These are phyloP conservation scores for Diaporthe caulivora DNA, from an alignment of 2,329 filamentous ascomycete genomes.

Conservation along the genomic window DNA sequence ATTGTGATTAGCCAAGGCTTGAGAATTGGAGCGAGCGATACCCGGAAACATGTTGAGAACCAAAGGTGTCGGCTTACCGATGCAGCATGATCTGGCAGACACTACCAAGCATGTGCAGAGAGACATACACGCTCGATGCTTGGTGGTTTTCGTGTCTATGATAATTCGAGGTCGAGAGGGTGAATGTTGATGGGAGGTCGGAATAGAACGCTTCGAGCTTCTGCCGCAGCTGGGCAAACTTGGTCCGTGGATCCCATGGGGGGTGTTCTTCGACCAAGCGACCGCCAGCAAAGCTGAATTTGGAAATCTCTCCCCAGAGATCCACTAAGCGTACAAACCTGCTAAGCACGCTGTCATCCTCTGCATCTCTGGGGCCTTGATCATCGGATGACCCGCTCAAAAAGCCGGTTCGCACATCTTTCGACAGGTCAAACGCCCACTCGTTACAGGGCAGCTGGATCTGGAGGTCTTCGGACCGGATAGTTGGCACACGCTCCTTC, in stretches of 20 bases:
- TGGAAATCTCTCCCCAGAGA: constrained; percentile 70
- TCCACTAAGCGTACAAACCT: constrained; percentile 70
- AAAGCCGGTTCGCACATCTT: constrained; percentile 67
- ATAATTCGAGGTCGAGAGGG: constrained; percentile 71
- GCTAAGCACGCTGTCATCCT: constrained; percentile 62
- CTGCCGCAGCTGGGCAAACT: constrained; percentile 65
- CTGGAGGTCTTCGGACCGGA: constrained; percentile 69
- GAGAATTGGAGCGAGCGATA: background rate
- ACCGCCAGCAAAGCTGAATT: constrained; percentile 65
- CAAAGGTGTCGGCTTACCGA: constrained; percentile 48
- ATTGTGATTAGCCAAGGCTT: constrained; percentile 1
- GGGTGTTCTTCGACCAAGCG: constrained; percentile 63
- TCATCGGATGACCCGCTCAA: constrained; percentile 47
- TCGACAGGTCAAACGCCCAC: constrained; percentile 71
- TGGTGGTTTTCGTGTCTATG: constrained; percentile 74
- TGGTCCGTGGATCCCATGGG: constrained; percentile 70
- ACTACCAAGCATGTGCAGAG: constrained; percentile 75
- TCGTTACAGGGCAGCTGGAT: constrained; percentile 79
- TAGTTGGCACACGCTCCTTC: constrained; percentile 69
- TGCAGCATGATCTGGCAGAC: constrained; percentile 77
- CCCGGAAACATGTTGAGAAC: background rate
- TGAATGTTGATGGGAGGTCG: constrained; percentile 67
- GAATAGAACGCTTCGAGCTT: constrained; percentile 66
- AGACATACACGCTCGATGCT: constrained; percentile 73
- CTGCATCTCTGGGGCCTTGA: constrained; percentile 44